Evolutionary conservation across 1,284 basidiomycete species (phyloP).

Genomic region (Tilletia horrida): DNA sequence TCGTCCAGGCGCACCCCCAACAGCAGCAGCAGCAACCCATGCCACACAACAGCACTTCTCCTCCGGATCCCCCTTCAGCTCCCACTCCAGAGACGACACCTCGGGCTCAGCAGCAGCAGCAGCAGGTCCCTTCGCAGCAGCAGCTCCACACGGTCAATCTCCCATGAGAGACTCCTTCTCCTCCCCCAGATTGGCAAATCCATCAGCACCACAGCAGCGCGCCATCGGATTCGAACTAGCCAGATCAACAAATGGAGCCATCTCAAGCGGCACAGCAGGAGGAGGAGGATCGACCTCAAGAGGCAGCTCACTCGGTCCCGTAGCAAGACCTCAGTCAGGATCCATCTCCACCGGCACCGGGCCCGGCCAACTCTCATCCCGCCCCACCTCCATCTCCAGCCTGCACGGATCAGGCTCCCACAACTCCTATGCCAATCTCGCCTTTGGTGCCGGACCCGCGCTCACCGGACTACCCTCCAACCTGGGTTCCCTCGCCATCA

Average conservation of each 20-base stretch:
- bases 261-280: background rate
- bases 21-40: conserved; percentile 2
- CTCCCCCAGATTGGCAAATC: too few relatives aligned
- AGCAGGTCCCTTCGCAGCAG: background rate
- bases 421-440: background rate
- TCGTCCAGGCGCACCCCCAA: background rate
- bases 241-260: background rate
- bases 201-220: background rate
- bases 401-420: too few relatives aligned
- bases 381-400: too few relatives aligned
- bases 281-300: background rate
- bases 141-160: background rate
- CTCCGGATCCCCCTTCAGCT: conserved; percentile 2
- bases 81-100: background rate
- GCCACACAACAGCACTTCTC: background rate
- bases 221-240: conserved; percentile 10
- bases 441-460: conserved; percentile 11
- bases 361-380: too few relatives aligned
- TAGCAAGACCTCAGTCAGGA: background rate
- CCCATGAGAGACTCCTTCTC: background rate
- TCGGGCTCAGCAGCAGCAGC: conserved; percentile 1
- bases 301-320: background rate
- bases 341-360: too few relatives aligned
- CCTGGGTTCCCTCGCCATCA: conserved; percentile 35
- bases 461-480: background rate